A percentile compares a stretch with the other conserved stretches of the same genome.
phyloP scores from a whole-genome alignment of 371 early-diverging fungal species.

The Syncephalastrum monosporum region DNA sequence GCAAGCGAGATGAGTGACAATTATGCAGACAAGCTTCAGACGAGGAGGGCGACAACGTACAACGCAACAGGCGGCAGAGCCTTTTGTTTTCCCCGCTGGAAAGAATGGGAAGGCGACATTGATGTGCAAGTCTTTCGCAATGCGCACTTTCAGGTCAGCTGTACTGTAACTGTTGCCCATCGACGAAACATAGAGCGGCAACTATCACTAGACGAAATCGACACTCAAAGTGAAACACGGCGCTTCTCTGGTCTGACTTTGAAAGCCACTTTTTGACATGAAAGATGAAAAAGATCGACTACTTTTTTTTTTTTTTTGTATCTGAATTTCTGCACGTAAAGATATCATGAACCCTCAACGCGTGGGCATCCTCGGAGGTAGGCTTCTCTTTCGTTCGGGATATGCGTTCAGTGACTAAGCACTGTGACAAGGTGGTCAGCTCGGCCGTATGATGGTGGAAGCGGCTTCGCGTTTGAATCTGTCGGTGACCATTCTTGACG shows the following conservation, averaged over 20 bases:
- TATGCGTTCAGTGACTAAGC: not conserved
- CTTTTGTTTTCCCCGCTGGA: slow-evolving; percentile 47
- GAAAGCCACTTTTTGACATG: too few relatives aligned
- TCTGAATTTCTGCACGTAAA: too few relatives aligned
- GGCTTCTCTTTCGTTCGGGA: not conserved
- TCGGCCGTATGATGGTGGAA: slow-evolving; percentile 96
- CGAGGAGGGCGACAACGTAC: slow-evolving; percentile 25
- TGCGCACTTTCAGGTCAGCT: slow-evolving; percentile 36
- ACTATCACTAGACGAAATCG: too few relatives aligned
- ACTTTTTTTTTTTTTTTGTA: too few relatives aligned
- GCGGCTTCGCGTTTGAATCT: slow-evolving; percentile 91
- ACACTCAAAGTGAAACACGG: too few relatives aligned
- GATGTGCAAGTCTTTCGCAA: slow-evolving; percentile 54
- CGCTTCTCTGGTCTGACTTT: too few relatives aligned
- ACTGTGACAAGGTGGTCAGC: slow-evolving; percentile 74
- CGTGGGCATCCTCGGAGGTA: slow-evolving; percentile 71
- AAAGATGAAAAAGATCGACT: too few relatives aligned
- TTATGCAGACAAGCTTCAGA: slow-evolving; percentile 5
- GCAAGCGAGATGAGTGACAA: not conserved
- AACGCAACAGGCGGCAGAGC: slow-evolving; percentile 64
- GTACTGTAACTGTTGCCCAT: slow-evolving; percentile 45
- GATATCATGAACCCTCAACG: slow-evolving; percentile 54
- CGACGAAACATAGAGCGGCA: not conserved
- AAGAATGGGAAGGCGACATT: slow-evolving; percentile 65
- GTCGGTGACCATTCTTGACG: slow-evolving; percentile 80